Percentiles rank a stretch among this genome's conserved stretches.
Evolutionary conservation across 257 asterid species (phyloP).

Genomic region (Fraxinus quadrangulata): DNA sequence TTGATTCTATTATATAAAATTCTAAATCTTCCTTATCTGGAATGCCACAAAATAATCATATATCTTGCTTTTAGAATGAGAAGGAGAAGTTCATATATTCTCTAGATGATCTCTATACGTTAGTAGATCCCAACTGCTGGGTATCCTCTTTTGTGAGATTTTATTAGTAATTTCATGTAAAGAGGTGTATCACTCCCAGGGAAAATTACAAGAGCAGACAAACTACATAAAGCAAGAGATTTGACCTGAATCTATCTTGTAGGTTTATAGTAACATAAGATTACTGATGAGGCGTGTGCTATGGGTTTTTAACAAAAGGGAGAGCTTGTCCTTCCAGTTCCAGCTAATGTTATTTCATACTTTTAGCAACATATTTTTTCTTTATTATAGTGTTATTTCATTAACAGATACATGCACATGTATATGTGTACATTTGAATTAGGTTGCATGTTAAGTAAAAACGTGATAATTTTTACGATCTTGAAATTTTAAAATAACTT

Average conservation of each 20-base stretch:
- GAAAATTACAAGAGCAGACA: too few species aligned
- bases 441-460: background rate
- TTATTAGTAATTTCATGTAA: too few species aligned
- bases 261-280: background rate
- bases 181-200: too few species aligned
- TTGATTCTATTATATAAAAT: background rate
- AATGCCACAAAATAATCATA: background rate
- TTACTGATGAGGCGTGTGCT: background rate
- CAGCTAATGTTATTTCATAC: background rate
- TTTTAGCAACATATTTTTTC: background rate
- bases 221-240: too few species aligned
- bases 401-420: background rate
- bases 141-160: too few species aligned
- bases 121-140: too few species aligned
- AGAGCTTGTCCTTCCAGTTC: background rate
- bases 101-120: background rate
- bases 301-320: background rate
- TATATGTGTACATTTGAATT: background rate
- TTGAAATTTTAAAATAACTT: background rate
- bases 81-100: background rate
- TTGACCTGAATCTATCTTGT: background rate
- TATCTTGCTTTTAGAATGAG: background rate
- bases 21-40: background rate
- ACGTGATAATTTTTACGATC: background rate
- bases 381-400: background rate